Conservation (phyloP, 768 basidiomycete genomes). For the Obba rivulosa region DNA sequence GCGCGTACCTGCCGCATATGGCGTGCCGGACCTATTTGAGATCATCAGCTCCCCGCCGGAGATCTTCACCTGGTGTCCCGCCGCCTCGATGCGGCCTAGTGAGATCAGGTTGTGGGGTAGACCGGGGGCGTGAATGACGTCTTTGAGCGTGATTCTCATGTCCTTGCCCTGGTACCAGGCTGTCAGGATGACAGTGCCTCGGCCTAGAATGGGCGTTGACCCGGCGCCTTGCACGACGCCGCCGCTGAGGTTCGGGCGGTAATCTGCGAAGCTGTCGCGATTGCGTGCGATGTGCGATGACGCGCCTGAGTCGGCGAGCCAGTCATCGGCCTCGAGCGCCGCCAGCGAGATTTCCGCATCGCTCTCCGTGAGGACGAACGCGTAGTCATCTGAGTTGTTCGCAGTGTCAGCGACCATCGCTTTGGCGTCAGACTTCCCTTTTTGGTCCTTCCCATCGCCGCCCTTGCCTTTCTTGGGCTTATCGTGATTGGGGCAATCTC, state of each 20-base stretch:
- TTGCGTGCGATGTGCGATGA: constrained; percentile 2
- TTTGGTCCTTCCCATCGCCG: neutral
- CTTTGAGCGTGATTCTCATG: constrained; percentile 2
- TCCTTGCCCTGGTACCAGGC: neutral
- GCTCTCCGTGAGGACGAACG: constrained; percentile 2
- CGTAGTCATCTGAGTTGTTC: neutral
- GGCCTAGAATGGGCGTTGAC: constrained; percentile 8
- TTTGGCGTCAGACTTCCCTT: neutral
- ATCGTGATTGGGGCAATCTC: constrained; percentile 8
- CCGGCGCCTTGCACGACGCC: constrained; percentile 8
- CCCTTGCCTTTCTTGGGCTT: neutral
- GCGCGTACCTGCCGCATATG: neutral
- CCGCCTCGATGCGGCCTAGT: constrained; percentile 7
- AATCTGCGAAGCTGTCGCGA: constrained; percentile 2
- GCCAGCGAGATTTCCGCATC: constrained; percentile 1
- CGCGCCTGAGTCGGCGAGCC: constrained; percentile 13
- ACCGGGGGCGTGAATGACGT: constrained; percentile 9
- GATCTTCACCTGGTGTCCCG: constrained; percentile 3
- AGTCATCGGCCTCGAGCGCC: neutral
- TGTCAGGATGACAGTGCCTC: constrained; percentile 5
- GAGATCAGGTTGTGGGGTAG: constrained; percentile 12
- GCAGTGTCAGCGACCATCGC: neutral
- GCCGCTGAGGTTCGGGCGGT: constrained; percentile 4
- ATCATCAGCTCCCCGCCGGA: neutral
- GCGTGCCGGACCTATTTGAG: neutral